These are phyloP conservation scores for Hirschfeldia incana DNA, from an alignment of 345 rosid species.

Conservation along the genomic window DNA sequence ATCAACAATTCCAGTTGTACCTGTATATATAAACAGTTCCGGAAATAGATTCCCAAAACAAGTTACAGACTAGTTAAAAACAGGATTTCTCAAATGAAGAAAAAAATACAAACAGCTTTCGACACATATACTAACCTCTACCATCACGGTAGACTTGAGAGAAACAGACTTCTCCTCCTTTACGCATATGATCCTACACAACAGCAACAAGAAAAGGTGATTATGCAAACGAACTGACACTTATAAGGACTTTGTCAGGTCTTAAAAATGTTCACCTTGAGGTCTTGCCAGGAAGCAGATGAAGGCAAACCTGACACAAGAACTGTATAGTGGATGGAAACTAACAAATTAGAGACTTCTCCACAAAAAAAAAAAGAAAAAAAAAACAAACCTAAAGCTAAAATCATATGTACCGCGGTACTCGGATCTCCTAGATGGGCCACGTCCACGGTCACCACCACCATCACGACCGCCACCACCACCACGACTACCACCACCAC, in stretches of 20 bases:
- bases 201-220: not conserved
- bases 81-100: not conserved
- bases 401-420: slow-evolving; percentile 65
- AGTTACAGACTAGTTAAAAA: not conserved
- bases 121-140: slow-evolving; percentile 47
- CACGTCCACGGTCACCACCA: slow-evolving; percentile 55
- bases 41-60: not conserved
- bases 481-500: slow-evolving; percentile 60
- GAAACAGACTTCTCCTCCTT: slow-evolving; percentile 98
- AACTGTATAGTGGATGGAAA: slow-evolving; percentile 47
- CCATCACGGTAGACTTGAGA: slow-evolving; percentile 96
- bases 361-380: not conserved
- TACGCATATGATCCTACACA: slow-evolving; percentile 95
- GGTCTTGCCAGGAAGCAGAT: slow-evolving; percentile 99
- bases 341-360: slow-evolving; percentile 8
- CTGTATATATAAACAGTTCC: slow-evolving; percentile 41
- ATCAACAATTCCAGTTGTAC: slow-evolving; percentile 91
- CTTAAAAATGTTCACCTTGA: slow-evolving; percentile 55
- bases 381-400: not conserved
- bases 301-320: slow-evolving; percentile 82
- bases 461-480: slow-evolving; percentile 38
- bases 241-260: not conserved
- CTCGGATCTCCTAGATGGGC: slow-evolving; percentile 85
- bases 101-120: not conserved
- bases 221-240: not conserved